Percentiles rank a stretch among this genome's conserved stretches.
phyloP scores from a whole-genome alignment of 208 protist genomes.

The Trypanosoma brucei region DNA sequence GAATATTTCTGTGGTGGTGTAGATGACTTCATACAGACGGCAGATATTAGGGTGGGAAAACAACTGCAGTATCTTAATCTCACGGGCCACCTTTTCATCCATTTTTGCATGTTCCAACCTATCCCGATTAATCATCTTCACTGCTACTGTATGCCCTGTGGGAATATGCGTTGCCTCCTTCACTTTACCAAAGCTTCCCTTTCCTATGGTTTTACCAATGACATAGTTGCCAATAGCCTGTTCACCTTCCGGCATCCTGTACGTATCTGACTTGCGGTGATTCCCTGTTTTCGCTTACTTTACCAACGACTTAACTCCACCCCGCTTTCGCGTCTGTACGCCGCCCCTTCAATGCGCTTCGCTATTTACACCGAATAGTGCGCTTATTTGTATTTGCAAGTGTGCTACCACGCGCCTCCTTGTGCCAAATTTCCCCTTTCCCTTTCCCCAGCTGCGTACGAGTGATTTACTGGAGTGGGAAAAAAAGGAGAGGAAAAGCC shows the following conservation, averaged over 20 bases:
- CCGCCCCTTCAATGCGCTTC: no score
- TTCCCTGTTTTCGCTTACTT: not conserved
- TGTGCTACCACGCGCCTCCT: no score
- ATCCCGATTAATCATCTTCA: constrained; percentile 99
- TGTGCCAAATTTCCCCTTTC: no score
- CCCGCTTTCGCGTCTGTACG: no score
- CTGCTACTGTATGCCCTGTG: constrained; percentile 95
- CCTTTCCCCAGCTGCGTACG: no score
- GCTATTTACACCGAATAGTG: no score
- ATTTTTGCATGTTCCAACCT: constrained; percentile 94
- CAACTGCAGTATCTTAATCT: constrained; percentile 98
- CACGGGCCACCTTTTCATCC: constrained; percentile 92
- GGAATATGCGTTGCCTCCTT: constrained; percentile 96
- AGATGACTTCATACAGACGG: constrained; percentile 97
- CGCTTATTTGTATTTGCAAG: no score
- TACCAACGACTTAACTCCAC: no score
- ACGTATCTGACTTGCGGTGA: not conserved
- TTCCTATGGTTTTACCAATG: constrained; percentile 97
- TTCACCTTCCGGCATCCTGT: constrained; percentile 14
- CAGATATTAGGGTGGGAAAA: constrained; percentile 99
- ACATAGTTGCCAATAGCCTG: constrained; percentile 96
- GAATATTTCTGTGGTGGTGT: constrained; percentile 97
- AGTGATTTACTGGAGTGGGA: no score
- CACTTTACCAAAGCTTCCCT: constrained; percentile 99
- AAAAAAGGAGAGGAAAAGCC: no score